These are phyloP conservation scores for Zygotorulaspora sp. DNA, from an alignment of 805 yeast genomes.

Conservation along the genomic window DNA sequence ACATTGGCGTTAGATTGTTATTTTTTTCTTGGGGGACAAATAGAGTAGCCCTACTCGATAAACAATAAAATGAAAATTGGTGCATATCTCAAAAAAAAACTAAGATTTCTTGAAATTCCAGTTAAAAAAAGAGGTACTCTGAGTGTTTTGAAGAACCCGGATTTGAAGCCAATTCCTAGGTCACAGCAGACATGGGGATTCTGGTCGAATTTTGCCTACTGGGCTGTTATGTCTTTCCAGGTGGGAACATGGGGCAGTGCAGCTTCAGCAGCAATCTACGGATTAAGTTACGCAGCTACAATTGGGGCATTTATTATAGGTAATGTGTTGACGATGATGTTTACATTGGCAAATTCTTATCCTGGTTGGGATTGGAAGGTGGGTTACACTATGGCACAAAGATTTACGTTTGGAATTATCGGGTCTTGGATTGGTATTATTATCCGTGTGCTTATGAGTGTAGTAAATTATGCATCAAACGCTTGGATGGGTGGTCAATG, in stretches of 20 bases:
- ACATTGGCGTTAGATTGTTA: too few species aligned
- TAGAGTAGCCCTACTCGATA: too few species aligned
- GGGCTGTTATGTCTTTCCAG: slow-evolving; percentile 37
- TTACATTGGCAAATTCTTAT: slow-evolving; percentile 37
- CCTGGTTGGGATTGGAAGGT: slow-evolving; percentile 41
- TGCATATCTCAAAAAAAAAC: slow-evolving; percentile 3
- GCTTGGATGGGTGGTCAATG: slow-evolving; percentile 43
- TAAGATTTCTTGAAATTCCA: slow-evolving; percentile 16
- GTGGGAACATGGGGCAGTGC: slow-evolving; percentile 40
- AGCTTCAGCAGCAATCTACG: slow-evolving; percentile 37
- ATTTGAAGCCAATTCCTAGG: slow-evolving; percentile 40
- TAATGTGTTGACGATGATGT: slow-evolving; percentile 36
- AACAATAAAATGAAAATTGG: too few species aligned
- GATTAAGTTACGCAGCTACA: slow-evolving; percentile 38
- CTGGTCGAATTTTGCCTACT: slow-evolving; percentile 34
- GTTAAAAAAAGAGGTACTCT: slow-evolving; percentile 20
- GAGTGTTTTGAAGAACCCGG: slow-evolving; percentile 33
- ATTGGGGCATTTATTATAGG: slow-evolving; percentile 42
- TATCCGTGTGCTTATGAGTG: slow-evolving; percentile 39
- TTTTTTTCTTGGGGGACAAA: too few species aligned
- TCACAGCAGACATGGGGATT: slow-evolving; percentile 39
- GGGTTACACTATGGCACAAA: slow-evolving; percentile 37
- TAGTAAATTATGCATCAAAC: slow-evolving; percentile 43
- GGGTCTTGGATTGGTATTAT: slow-evolving; percentile 40
- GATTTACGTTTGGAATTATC: slow-evolving; percentile 40